Base-by-base conservation (phyloP, 768 basidiomycete species). In the Boletellus sp. region DNA sequence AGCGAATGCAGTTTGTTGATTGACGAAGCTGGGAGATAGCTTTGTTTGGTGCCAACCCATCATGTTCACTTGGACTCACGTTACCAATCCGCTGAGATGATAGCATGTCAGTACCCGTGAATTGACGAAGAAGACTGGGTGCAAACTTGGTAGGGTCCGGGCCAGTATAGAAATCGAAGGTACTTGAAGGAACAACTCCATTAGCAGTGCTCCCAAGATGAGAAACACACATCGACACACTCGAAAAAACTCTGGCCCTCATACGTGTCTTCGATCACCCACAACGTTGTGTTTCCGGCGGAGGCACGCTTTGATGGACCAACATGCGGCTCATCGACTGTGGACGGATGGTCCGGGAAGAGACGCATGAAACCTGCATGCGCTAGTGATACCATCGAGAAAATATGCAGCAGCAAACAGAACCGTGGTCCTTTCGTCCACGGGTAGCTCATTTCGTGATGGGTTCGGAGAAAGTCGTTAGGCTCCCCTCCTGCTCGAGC, bases 211-310 rank as follows among this genome's bases (percentile, higher is more conserved):
- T 41, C 22, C 33, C 13, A 22, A 45, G n/a, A 24, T 23, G 42
- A 40, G 47, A 42, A 43, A 23, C 4, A 41, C n/a, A 31, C 38
- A 23, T 45, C 65, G 65, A 67, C 73, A 43, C 51, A 88, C 87
- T 87, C 78, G 62, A 87, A 89, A 67, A 90, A 90, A 0, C 70
- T 78, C 46, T 74, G 56, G 13, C 87, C 87, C 38, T 77, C 73
- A 60, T 84, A 88, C 4, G 77, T 79, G 60, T 87, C 85, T 66
- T 86, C 63, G 11, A 78, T 77, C 13, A 85, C 69, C 87, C 87
- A 90, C 6, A 87, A 60, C 56, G 78, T 81, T 4, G 79, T 57
- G 41, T 55, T 60, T 22, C 48, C 28, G 31, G 9, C 22, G 34
- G 56, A 48, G 47, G 53, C 36, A 5, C 56, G 61, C 47, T 53